These are phyloP conservation scores for Mycena venus DNA, from an alignment of 768 basidiomycete species.

Conservation along the genomic window DNA sequence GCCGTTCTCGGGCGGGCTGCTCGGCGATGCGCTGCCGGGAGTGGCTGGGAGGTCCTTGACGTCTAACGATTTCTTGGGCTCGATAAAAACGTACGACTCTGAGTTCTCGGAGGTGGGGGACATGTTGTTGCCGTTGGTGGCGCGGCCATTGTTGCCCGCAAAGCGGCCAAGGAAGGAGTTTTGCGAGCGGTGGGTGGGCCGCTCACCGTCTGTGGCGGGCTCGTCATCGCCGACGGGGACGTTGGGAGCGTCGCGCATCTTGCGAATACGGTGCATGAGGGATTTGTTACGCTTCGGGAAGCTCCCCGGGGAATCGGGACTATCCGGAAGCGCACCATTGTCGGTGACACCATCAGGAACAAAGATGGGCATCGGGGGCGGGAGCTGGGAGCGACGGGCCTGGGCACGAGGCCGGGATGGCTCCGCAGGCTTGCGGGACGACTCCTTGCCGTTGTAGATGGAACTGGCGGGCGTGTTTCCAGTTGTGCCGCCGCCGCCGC, in stretches of 20 bases:
- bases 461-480: conserved; percentile 76
- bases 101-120: conserved; percentile 50
- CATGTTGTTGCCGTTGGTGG: conserved; percentile 18
- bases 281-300: conserved; percentile 83
- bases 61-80: conserved; percentile 69
- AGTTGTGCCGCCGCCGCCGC: conserved; percentile 67
- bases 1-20: conserved; percentile 52
- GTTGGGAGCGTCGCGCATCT: conserved; percentile 90
- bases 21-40: conserved; percentile 47
- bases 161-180: conserved; percentile 87
- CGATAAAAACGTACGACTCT: conserved; percentile 79
- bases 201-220: conserved; percentile 51
- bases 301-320: conserved; percentile 54
- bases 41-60: conserved; percentile 70
- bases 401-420: conserved; percentile 49
- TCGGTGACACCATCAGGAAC: conserved; percentile 67
- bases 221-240: conserved; percentile 73
- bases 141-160: conserved; percentile 50
- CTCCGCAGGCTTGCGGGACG: conserved; percentile 41
- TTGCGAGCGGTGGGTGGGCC: conserved; percentile 80
- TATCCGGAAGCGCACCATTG: conserved; percentile 54
- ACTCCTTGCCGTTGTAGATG: conserved; percentile 76
- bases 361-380: conserved; percentile 89
- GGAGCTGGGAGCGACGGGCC: conserved; percentile 67
- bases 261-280: conserved; percentile 89